These are phyloP conservation scores for Sclerotiophoma versabilis DNA, from an alignment of 2,329 filamentous ascomycete species.

Conservation along the genomic window DNA sequence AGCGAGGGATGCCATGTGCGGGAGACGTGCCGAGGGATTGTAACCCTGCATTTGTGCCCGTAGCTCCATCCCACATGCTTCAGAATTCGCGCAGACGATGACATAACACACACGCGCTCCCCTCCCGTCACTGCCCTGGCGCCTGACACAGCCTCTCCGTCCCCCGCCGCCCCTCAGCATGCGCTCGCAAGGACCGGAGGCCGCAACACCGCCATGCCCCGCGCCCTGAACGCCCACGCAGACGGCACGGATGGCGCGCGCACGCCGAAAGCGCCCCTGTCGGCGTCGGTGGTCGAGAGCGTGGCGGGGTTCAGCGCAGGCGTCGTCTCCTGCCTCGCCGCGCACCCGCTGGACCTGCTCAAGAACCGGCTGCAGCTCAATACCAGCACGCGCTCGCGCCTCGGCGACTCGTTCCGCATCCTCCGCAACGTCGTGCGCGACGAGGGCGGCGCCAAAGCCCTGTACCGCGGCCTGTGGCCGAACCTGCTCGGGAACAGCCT, in stretches of 20 bases:
- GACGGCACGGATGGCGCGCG: constrained; percentile 48
- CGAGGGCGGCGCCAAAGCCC: constrained; percentile 68
- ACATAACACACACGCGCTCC: constrained; percentile 9
- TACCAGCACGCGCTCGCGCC: constrained; percentile 50
- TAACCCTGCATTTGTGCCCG: constrained; percentile 14
- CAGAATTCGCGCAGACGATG: not conserved
- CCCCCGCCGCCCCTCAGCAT: constrained; percentile 24
- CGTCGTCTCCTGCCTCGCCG: constrained; percentile 80
- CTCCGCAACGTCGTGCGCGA: constrained; percentile 59
- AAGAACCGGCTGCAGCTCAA: constrained; percentile 89
- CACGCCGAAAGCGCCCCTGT: constrained; percentile 50
- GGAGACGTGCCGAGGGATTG: constrained; percentile 9
- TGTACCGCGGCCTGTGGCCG: constrained; percentile 89
- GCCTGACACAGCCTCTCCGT: not conserved
- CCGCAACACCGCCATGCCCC: constrained; percentile 52
- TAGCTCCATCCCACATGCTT: constrained; percentile 11
- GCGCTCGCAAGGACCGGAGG: constrained; percentile 21
- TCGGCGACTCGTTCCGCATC: constrained; percentile 62
- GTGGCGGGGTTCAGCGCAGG: constrained; percentile 90
- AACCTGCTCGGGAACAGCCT: constrained; percentile 91
- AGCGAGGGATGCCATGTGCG: constrained; percentile 10
- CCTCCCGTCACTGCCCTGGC: constrained; percentile 5
- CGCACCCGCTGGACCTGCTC: constrained; percentile 93
- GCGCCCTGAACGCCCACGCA: constrained; percentile 57
- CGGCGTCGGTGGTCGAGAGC: constrained; percentile 82